Percentiles rank a stretch among this genome's conserved stretches.
Conservation (phyloP, 805 yeast genomes). For the Scheffersomyces coipomensis region DNA sequence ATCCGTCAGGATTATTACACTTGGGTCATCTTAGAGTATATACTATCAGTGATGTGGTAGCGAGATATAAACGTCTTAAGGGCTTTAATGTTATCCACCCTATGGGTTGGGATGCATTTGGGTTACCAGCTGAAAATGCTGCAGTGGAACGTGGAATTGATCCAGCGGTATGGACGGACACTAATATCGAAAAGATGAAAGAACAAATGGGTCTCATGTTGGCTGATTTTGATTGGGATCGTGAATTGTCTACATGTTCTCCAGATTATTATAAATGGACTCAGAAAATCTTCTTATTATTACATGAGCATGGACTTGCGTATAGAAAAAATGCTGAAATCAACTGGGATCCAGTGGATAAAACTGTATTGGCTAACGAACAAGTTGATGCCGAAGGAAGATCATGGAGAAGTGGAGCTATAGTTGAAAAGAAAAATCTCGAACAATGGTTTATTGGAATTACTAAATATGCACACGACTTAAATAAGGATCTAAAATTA, state of each 20-base stretch:
- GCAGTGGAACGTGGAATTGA: conserved; percentile 81
- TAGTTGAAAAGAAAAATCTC: conserved; percentile 76
- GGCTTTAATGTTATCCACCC: conserved; percentile 87
- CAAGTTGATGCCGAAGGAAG: conserved; percentile 90
- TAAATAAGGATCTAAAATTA: conserved; percentile 60
- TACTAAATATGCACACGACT: conserved; percentile 71
- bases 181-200: conserved; percentile 84
- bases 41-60: conserved; percentile 81
- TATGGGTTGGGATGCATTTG: conserved; percentile 99
- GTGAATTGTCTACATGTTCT: conserved; percentile 81
- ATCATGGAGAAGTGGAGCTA: conserved; percentile 97
- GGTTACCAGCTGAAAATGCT: conserved; percentile 97
- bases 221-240: conserved; percentile 91
- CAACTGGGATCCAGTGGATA: conserved; percentile 97
- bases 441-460: conserved; percentile 95
- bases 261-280: conserved; percentile 93
- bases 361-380: conserved; percentile 92
- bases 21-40: conserved; percentile 94
- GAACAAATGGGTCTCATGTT: conserved; percentile 74
- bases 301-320: conserved; percentile 77
- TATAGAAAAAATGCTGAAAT: conserved; percentile 85
- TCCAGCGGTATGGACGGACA: conserved; percentile 81
- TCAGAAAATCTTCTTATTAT: conserved; percentile 74
- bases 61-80: conserved; percentile 72
- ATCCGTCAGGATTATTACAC: conserved; percentile 91